Evolutionary conservation across 2,329 filamentous ascomycete species (phyloP).

Genomic region (Penicillium sp.): DNA sequence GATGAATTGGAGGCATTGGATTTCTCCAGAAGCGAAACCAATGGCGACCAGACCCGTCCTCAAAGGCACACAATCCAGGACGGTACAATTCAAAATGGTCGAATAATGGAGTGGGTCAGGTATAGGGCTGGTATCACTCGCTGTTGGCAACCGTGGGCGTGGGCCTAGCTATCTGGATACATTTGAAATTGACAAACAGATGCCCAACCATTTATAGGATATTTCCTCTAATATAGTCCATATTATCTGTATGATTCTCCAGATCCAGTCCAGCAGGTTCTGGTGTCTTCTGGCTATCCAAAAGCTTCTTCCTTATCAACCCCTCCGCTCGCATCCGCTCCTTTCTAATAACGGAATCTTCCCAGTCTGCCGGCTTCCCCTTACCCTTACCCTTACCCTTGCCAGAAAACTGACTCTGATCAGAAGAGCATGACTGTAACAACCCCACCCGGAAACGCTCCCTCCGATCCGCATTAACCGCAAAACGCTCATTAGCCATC

Average conservation of each 20-base stretch:
- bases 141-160: too few relatives aligned
- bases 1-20: not conserved
- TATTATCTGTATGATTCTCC: slow-evolving; percentile 8
- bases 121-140: not conserved
- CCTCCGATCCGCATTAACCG: slow-evolving; percentile 41
- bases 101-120: not conserved
- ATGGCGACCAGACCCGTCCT: not conserved
- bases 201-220: too few relatives aligned
- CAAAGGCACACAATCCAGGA: not conserved
- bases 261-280: slow-evolving; percentile 10
- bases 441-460: slow-evolving; percentile 38
- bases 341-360: slow-evolving; percentile 38
- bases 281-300: slow-evolving; percentile 17
- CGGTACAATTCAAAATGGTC: not conserved
- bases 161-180: too few relatives aligned
- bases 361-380: slow-evolving; percentile 32
- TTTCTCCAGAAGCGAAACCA: not conserved
- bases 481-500: slow-evolving; percentile 66
- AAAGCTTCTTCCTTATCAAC: slow-evolving; percentile 33
- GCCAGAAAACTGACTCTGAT: not conserved
- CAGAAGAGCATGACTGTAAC: slow-evolving; percentile 23
- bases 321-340: slow-evolving; percentile 46
- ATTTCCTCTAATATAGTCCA: too few relatives aligned
- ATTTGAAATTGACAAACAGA: too few relatives aligned
- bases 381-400: slow-evolving; percentile 14